Conservation (phyloP, 768 basidiomycete genomes). For the Hysterangium stoloniferum region DNA sequence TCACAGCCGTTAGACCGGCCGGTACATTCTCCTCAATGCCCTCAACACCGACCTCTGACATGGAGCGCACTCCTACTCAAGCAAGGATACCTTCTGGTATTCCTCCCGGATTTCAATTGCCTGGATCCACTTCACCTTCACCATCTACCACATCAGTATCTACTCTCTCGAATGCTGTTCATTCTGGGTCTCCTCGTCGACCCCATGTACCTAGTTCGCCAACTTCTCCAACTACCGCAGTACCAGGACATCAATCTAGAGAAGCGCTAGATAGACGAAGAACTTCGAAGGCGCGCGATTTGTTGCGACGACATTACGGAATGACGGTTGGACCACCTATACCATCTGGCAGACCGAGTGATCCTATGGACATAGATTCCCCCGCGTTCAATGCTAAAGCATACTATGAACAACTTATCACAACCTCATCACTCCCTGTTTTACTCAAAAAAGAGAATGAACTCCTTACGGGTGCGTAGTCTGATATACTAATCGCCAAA, state of each 20-base stretch:
- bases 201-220: not conserved
- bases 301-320: constrained; percentile 83
- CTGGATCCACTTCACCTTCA: constrained; percentile 1
- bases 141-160: not conserved
- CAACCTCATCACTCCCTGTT: constrained; percentile 63
- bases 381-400: constrained; percentile 72
- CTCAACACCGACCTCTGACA: constrained; percentile 1
- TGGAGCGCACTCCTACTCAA: constrained; percentile 2
- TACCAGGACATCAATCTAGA: not conserved
- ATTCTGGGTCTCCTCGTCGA: not conserved
- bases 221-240: constrained; percentile 3
- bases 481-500: too few relatives aligned
- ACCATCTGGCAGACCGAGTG: constrained; percentile 49
- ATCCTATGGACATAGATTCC: constrained; percentile 89
- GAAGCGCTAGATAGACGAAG: constrained; percentile 4
- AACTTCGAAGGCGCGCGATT: constrained; percentile 46
- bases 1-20: not conserved
- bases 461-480: constrained; percentile 51
- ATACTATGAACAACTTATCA: constrained; percentile 83
- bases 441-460: constrained; percentile 81
- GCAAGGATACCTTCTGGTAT: not conserved
- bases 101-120: not conserved
- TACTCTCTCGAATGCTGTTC: constrained; percentile 5
- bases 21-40: not conserved
- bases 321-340: constrained; percentile 68